Evolutionary conservation across 768 basidiomycete genomes (phyloP).

Genomic region (Goffeauzyma gilvescens): DNA sequence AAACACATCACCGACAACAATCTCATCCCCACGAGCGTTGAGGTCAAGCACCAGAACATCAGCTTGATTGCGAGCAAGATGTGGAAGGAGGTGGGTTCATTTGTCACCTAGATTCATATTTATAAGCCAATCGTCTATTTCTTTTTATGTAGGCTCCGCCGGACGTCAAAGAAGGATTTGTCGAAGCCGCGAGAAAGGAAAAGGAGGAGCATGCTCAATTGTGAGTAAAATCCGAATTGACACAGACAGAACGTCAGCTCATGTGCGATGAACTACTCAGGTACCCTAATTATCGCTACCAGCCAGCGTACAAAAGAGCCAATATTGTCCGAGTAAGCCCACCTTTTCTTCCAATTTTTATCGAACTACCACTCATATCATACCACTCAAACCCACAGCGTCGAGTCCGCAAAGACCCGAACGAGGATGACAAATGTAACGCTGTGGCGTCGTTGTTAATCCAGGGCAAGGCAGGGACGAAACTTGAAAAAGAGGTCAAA

Average conservation of each 20-base stretch:
- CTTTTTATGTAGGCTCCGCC: constrained; percentile 16
- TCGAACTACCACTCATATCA: neutral
- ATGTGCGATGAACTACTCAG: constrained; percentile 6
- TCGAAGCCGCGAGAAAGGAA: constrained; percentile 25
- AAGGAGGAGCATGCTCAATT: constrained; percentile 29
- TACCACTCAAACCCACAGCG: constrained; percentile 7
- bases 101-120: neutral
- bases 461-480: constrained; percentile 25
- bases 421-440: constrained; percentile 32
- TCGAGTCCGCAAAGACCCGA: constrained; percentile 28
- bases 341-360: neutral
- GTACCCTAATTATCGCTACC: constrained; percentile 31
- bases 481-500: constrained; percentile 28
- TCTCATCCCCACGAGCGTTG: constrained; percentile 28
- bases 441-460: constrained; percentile 30
- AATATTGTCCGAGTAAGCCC: constrained; percentile 25
- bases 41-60: constrained; percentile 33
- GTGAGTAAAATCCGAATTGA: too few species aligned
- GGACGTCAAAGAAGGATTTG: constrained; percentile 28
- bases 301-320: constrained; percentile 26
- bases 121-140: neutral
- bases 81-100: constrained; percentile 21
- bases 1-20: constrained; percentile 32
- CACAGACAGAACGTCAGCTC: too few species aligned
- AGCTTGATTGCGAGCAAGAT: constrained; percentile 31